Base-by-base conservation (phyloP, 352 stramenopile genomes). In the Elongisporangium undulatum region DNA sequence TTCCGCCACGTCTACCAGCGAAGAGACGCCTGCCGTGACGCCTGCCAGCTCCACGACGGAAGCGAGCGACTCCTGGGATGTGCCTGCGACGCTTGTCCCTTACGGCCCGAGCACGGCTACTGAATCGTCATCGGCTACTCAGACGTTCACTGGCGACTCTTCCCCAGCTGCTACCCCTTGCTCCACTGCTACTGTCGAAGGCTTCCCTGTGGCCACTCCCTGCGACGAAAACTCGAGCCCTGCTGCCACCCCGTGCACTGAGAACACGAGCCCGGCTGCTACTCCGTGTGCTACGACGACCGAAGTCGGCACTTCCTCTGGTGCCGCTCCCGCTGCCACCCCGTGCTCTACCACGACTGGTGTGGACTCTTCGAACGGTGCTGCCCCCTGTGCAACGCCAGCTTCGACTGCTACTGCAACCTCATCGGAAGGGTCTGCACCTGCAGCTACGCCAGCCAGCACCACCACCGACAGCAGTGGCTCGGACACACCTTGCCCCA, bases 1-100 rank as follows among this genome's bases (percentile, higher is more conserved):
- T 26, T 52, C 59, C 16, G 20, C 53, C 20, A 64, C 59, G 12
- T 48, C 52, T 10, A 38, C 50, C 34, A 55, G 45, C n/a, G 5
- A 53, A 24, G 58, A 63, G 50, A 67, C 57, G 5, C 15, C 45
- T 15, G 39, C 50, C 2, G 20, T 20, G 9, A 21, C 58, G 10
- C 57, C 57, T 49, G 34, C 51, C 3, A 15, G 34, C 0, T 50
- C 51, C 2, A 38, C 58, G 8, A 56, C 51, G 17, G 17, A 24
- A 22, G 8, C 19, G 49, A 26, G 51, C 1, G 24, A 51, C n/a
- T 23, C 38, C 1, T 41, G 29, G 29, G 29, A 41, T 41, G 29
- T 41, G 29, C 29, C 29, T 41, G 29, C 29, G 4, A 41, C 29
- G 5, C 29, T 41, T 15, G 8, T 41, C 29, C 29, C 29, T 15